Evolutionary conservation across 805 yeast species (phyloP), one percentile per base, ranked within the genome.

Genomic region (Wickerhamomyces bovis): DNA sequence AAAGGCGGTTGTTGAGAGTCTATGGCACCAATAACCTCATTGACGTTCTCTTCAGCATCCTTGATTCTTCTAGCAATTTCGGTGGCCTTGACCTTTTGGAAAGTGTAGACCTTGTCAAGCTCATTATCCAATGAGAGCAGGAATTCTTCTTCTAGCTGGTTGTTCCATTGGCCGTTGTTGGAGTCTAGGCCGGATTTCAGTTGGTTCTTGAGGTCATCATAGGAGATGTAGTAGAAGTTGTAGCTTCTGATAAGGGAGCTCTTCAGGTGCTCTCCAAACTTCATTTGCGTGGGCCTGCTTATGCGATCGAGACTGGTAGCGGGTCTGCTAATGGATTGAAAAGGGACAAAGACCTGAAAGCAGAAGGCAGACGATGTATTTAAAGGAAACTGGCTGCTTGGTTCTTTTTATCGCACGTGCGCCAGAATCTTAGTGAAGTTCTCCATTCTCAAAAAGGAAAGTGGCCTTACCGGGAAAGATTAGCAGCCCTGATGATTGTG

Each of bases 211-310:
- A 92, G 75, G 62, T 88, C 96, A 68, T 92, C 97, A 62, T 92
- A 92, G 44, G 89, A 77, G 56, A 92, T 83, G 65, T 94, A 94
- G 69, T 94, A 94, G 71, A 85, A 89, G 55, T 84, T 79, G 68
- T 90, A 90, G 66, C 89, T 94, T 66, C 87, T 85, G 66, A 90
- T 90, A 53, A 92, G 81, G 45, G 96, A 86, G 55, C 86, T 83
- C 64, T 88, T 82, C 57, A 92, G 76, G 60, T 89, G 95, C 66
- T 90, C 96, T 28, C 99, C 99, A 61, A 94, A 94, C 76, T 90
- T 92, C 97, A 94, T 94, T 23, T 46, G 23, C 8, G 23, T 22
- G 23, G 23, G 23, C n/a, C n/a, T 22, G 23, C 23, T 22, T n/a
- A n/a, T n/a, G n/a, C n/a, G n/a, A n/a, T n/a, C n/a, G n/a, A n/a